These are phyloP conservation scores for Nakazawaea ernobii DNA, from an alignment of 805 yeast genomes.

Conservation along the genomic window DNA sequence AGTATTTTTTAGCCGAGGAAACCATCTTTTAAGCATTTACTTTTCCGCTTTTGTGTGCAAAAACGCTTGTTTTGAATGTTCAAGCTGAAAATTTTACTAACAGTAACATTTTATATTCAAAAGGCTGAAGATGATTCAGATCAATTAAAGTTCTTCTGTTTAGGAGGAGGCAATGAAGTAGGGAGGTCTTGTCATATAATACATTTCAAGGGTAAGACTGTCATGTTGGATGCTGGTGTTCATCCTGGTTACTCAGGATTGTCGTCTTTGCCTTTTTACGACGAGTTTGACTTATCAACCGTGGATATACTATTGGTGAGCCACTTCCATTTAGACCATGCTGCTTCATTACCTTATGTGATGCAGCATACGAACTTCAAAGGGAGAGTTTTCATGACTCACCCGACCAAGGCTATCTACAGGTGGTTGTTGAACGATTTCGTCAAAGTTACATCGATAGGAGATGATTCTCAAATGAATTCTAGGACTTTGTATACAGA, in stretches of 20 bases:
- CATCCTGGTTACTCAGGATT: slow-evolving; percentile 94
- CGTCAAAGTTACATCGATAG: slow-evolving; percentile 75
- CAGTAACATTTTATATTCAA: background rate
- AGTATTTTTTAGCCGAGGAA: too few species aligned
- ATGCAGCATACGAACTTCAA: slow-evolving; percentile 94
- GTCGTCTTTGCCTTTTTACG: slow-evolving; percentile 90
- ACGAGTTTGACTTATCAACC: slow-evolving; percentile 84
- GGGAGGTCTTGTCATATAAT: slow-evolving; percentile 94
- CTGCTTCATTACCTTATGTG: slow-evolving; percentile 95
- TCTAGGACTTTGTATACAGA: slow-evolving; percentile 69
- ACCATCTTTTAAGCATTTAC: too few species aligned
- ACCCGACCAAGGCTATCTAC: slow-evolving; percentile 97
- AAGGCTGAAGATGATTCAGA: slow-evolving; percentile 7
- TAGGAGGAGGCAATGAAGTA: slow-evolving; percentile 98
- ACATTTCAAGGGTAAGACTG: slow-evolving; percentile 87
- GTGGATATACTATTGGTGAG: slow-evolving; percentile 84
- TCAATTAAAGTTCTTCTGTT: slow-evolving; percentile 54
- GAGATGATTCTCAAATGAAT: slow-evolving; percentile 39
- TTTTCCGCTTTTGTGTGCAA: background rate
- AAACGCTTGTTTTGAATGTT: background rate
- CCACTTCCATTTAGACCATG: slow-evolving; percentile 97
- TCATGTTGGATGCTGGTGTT: slow-evolving; percentile 97
- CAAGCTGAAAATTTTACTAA: background rate
- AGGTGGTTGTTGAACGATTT: slow-evolving; percentile 94
- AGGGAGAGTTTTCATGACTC: slow-evolving; percentile 98